phyloP scores from a whole-genome alignment of 1,284 basidiomycete species.

The Gomphus bonarii region DNA sequence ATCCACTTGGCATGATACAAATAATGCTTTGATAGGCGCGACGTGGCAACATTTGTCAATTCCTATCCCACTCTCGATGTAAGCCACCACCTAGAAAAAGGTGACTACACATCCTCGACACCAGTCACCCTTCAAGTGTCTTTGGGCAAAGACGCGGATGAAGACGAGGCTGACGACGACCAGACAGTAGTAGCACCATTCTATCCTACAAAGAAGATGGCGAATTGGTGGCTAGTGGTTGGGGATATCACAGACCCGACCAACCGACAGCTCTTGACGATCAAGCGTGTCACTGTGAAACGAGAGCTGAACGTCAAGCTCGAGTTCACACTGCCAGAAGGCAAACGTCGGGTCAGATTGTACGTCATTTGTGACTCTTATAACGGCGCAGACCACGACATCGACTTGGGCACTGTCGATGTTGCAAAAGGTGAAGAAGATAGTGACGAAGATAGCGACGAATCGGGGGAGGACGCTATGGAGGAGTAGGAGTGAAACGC shows the following conservation, averaged over 20 bases:
- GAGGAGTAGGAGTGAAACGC: slow-evolving; percentile 21
- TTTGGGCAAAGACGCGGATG: slow-evolving; percentile 78
- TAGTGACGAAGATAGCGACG: slow-evolving; percentile 49
- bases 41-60: slow-evolving; percentile 90
- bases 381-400: slow-evolving; percentile 84
- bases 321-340: slow-evolving; percentile 82
- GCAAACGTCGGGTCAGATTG: slow-evolving; percentile 73
- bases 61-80: slow-evolving; percentile 92
- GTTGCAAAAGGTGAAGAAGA: slow-evolving; percentile 86
- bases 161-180: slow-evolving; percentile 67
- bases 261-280: slow-evolving; percentile 73
- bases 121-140: slow-evolving; percentile 77
- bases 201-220: slow-evolving; percentile 85
- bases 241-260: slow-evolving; percentile 50
- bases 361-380: slow-evolving; percentile 94
- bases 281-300: slow-evolving; percentile 91
- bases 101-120: slow-evolving; percentile 73
- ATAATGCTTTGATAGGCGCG: slow-evolving; percentile 41
- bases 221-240: slow-evolving; percentile 96
- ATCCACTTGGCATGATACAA: neutral
- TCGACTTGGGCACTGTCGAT: slow-evolving; percentile 67
- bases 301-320: slow-evolving; percentile 73
- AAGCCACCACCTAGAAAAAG: slow-evolving; percentile 69
- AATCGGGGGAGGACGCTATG: slow-evolving; percentile 36
- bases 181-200: slow-evolving; percentile 84